A percentile compares a stretch with the other conserved stretches of the same genome.
Conservation (phyloP, 345 rosid genomes). For the sweet orange (Citrus sinensis) region DVS_A1.0 CM039163.1:4349501-4350000, state of each 20-base stretch:
- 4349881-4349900: neutral
- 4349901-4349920: neutral
- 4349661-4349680: slow-evolving; percentile 95
- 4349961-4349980: neutral
- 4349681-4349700: slow-evolving; percentile 87
- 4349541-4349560: slow-evolving; percentile 90
- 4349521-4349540: slow-evolving; percentile 84
- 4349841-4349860: neutral
- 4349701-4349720: slow-evolving; percentile 92
- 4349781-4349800: neutral
- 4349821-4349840: neutral
- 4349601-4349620: neutral
- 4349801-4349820: neutral
- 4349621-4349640: slow-evolving; percentile 1
- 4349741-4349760: slow-evolving; percentile 74
- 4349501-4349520: slow-evolving; percentile 75
- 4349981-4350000: neutral
- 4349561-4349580: no score
- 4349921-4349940: neutral
- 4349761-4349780: neutral
- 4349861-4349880: neutral
- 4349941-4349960: neutral
- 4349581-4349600: neutral
- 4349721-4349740: slow-evolving; percentile 94
- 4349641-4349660: slow-evolving; percentile 55